Conservation (phyloP, 768 basidiomycete species). For the Grammothele lineata region DNA sequence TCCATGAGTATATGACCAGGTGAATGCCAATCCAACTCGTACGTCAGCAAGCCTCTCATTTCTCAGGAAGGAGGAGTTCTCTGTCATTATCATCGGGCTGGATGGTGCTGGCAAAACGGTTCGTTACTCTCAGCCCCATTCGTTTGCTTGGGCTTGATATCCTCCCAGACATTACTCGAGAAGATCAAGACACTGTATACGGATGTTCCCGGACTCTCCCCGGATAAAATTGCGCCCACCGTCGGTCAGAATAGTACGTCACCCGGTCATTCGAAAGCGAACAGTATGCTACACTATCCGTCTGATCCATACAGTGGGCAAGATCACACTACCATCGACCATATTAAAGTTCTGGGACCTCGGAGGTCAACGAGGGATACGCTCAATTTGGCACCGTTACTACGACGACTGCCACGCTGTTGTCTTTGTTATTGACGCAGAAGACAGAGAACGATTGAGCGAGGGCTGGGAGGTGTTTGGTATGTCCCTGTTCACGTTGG, state of each 20-base stretch:
- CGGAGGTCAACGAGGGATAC: slow-evolving; percentile 90
- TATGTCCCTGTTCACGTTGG: slow-evolving; percentile 34
- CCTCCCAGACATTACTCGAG: slow-evolving; percentile 84
- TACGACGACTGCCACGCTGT: slow-evolving; percentile 98
- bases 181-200: slow-evolving; percentile 93
- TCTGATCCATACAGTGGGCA: slow-evolving; percentile 59
- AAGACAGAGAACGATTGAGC: slow-evolving; percentile 80
- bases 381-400: slow-evolving; percentile 92
- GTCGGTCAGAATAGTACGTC: slow-evolving; percentile 94
- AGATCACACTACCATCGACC: slow-evolving; percentile 88
- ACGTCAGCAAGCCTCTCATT: background rate
- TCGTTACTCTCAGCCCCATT: slow-evolving; percentile 12
- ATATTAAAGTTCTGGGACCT: slow-evolving; percentile 97
- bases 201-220: slow-evolving; percentile 78
- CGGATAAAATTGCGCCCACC: slow-evolving; percentile 93
- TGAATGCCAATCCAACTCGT: slow-evolving; percentile 25
- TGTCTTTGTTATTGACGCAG: slow-evolving; percentile 91
- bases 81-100: slow-evolving; percentile 90
- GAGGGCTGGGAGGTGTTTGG: slow-evolving; percentile 99
- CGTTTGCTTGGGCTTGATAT: background rate
- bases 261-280: background rate
- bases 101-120: slow-evolving; percentile 94
- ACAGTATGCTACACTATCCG: background rate
- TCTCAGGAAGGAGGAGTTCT: slow-evolving; percentile 81
- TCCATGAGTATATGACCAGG: slow-evolving; percentile 89